Evolutionary conservation across 1,284 basidiomycete species (phyloP), one percentile per base, ranked within the genome.

Genomic region (Dichomitus squalens): DNA sequence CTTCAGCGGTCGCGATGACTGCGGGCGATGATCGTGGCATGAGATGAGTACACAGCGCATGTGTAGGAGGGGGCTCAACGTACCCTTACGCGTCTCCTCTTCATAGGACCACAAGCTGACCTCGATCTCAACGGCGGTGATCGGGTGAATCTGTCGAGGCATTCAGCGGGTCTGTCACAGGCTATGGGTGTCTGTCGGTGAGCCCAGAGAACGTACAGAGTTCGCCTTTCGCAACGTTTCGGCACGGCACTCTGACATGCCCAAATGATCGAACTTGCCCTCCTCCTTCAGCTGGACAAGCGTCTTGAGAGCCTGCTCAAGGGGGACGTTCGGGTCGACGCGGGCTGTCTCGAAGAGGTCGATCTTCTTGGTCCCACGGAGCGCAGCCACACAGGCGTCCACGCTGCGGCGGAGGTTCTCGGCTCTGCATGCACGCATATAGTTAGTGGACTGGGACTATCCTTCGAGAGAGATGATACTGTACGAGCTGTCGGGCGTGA

Each of bases 81-180:
- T 56, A 75, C 76, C 76, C 63, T 75, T 75, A 64, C 72, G 73
- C 1, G 73, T 75, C 61, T 82, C 80, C 31, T 79, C 71, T 51
- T 80, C 79, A 55, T 77, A 79, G 1, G 74, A 70, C 75, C 79
- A 83, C 12, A 80, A 74, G 38, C 80, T 82, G 40, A 83, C 71
- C 68, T 85, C 82, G 53, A 83, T 81, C 68, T 85, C 83, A 34
- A 80, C 78, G 4, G 74, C 71, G 3, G 77, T 70, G 44, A 84
- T 74, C 0, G 77, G 79, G 52, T 74, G 67, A 29, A 82, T 72
- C 79, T 58, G 9, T 14, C 20, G 20, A 18, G 3, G 20, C 6
- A 18, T 14, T 29, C 16, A 18, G 41, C 16, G 21, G 7, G 16
- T 7, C 1, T 11, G 8, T 4, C n/a, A 3, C 4, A 34, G 44